Conservation (phyloP, 306 rosid genomes). For the Cucurbita argyrosperma region DNA sequence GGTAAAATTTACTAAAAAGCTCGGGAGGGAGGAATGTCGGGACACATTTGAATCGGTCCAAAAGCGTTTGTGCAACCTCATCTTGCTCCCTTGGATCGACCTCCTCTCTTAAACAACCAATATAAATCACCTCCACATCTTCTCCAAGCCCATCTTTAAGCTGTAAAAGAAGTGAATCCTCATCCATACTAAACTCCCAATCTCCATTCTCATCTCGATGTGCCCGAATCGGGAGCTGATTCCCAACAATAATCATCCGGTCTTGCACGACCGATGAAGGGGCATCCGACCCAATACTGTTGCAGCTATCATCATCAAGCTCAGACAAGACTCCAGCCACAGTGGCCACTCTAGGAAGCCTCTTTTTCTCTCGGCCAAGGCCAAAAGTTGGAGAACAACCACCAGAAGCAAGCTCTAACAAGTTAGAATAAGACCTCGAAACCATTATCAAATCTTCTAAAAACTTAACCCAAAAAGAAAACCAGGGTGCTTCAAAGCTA, state of each 20-base stretch:
- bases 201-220: constrained; percentile 33
- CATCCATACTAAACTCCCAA: constrained; percentile 71
- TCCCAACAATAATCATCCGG: constrained; percentile 73
- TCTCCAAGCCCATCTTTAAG: constrained; percentile 87
- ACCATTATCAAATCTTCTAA: constrained; percentile 29
- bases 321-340: constrained; percentile 76
- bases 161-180: constrained; percentile 78
- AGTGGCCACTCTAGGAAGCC: constrained; percentile 76
- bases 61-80: constrained; percentile 67
- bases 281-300: constrained; percentile 66
- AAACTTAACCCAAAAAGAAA: not conserved
- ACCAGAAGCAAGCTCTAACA: constrained; percentile 69
- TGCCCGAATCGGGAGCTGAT: constrained; percentile 61
- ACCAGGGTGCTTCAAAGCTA: constrained; percentile 6
- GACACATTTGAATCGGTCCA: constrained; percentile 63
- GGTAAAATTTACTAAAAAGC: constrained; percentile 75
- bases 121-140: constrained; percentile 63
- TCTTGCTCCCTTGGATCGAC: constrained; percentile 56
- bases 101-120: constrained; percentile 77
- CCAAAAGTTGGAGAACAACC: constrained; percentile 37
- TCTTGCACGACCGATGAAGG: constrained; percentile 67
- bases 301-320: constrained; percentile 50
- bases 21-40: constrained; percentile 70
- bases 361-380: constrained; percentile 54
- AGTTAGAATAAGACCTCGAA: constrained; percentile 80